Percentiles rank a stretch among this genome's conserved stretches.
These are phyloP conservation scores for Aspergillus sergii DNA, from an alignment of 2,329 filamentous ascomycete species.

Conservation along the genomic window DNA sequence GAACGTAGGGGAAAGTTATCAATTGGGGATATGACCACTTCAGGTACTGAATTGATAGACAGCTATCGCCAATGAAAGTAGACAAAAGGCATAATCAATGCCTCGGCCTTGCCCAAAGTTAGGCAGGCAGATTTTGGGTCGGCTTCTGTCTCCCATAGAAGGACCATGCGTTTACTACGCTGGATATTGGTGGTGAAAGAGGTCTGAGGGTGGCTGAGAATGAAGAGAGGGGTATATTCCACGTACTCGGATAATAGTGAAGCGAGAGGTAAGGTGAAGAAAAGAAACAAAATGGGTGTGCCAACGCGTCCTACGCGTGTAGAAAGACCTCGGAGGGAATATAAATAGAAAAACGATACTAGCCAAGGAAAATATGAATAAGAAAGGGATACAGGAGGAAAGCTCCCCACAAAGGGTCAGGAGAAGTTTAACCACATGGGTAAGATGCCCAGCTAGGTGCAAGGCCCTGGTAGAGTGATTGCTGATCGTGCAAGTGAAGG, in stretches of 20 bases:
- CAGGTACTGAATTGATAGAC: slow-evolving; percentile 4
- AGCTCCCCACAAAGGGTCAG: background rate
- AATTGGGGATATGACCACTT: slow-evolving; percentile 4
- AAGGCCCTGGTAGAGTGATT: slow-evolving; percentile 18
- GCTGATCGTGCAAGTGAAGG: slow-evolving; percentile 27
- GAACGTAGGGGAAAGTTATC: background rate
- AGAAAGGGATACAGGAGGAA: background rate
- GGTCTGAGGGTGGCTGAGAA: background rate
- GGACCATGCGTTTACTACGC: slow-evolving; percentile 1
- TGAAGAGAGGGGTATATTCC: slow-evolving; percentile 4
- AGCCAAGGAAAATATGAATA: background rate
- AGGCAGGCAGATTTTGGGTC: background rate
- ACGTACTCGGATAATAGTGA: background rate
- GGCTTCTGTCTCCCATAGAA: slow-evolving; percentile 3
- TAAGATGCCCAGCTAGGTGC: slow-evolving; percentile 23
- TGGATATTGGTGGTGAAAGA: slow-evolving; percentile 1
- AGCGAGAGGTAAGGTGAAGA: background rate
- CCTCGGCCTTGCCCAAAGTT: background rate
- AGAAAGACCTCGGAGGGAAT: background rate
- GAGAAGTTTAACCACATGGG: slow-evolving; percentile 17
- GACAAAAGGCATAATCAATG: background rate
- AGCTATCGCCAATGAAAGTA: slow-evolving; percentile 3
- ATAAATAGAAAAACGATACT: background rate
- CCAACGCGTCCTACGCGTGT: slow-evolving; percentile 2
- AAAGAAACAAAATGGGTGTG: background rate